A percentile compares a stretch with the other conserved stretches of the same genome.
Conservation (phyloP, 2,329 filamentous ascomycete species). For the Exophiala sp. region DNA sequence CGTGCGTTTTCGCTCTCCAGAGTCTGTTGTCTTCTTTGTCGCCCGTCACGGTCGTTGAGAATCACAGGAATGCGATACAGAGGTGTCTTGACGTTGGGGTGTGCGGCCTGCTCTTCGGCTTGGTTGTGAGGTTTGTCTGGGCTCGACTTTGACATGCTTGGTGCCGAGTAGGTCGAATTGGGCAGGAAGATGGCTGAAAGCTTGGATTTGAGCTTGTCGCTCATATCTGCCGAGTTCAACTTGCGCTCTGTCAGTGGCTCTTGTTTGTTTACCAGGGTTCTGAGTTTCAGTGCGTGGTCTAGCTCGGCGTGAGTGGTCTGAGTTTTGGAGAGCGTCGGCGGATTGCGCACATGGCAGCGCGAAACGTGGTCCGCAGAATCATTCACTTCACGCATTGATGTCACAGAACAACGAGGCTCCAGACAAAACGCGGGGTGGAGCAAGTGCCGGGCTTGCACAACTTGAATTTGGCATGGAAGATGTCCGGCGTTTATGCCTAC, state of each 20-base stretch:
- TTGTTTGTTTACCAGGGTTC: neutral
- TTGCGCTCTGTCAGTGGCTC: neutral
- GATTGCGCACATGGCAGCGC: neutral
- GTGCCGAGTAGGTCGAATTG: slow-evolving; percentile 1
- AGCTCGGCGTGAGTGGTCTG: neutral
- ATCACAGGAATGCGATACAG: slow-evolving; percentile 6
- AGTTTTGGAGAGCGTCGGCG: neutral
- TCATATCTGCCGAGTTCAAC: slow-evolving; percentile 8
- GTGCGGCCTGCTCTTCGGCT: neutral
- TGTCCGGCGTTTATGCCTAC: neutral
- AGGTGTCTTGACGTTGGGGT: neutral
- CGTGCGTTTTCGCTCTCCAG: slow-evolving; percentile 13
- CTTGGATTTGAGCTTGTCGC: slow-evolving; percentile 6
- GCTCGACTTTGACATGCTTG: neutral
- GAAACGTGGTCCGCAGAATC: neutral
- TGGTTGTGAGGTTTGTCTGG: no score
- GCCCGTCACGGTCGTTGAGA: slow-evolving; percentile 4
- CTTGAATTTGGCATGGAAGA: neutral
- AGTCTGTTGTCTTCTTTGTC: slow-evolving; percentile 10
- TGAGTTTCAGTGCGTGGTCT: neutral
- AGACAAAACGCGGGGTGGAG: neutral
- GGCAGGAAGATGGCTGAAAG: slow-evolving; percentile 12
- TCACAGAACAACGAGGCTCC: neutral
- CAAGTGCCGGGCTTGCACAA: neutral
- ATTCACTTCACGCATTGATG: neutral